Conservation (phyloP, 805 yeast species). For the Metschnikowia drakensbergensis region DNA sequence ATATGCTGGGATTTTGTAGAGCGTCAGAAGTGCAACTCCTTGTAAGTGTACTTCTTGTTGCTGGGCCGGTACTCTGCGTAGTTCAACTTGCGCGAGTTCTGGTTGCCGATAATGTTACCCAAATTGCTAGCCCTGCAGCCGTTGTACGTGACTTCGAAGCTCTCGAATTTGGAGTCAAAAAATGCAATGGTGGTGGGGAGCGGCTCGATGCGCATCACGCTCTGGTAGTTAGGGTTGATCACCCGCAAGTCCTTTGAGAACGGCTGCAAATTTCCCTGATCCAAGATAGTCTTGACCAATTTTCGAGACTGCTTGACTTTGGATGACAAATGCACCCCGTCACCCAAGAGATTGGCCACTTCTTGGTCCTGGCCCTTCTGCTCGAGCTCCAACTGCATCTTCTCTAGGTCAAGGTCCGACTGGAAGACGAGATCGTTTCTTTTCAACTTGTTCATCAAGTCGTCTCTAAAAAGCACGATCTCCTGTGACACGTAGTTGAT, state of each 20-base stretch:
- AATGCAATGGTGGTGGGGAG: conserved; percentile 63
- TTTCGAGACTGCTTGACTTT: conserved; percentile 60
- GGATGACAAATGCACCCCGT: conserved; percentile 32
- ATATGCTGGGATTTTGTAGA: neutral
- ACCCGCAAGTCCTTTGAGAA: conserved; percentile 60
- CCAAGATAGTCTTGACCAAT: conserved; percentile 73
- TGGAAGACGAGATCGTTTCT: conserved; percentile 63
- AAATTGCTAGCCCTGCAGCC: conserved; percentile 80
- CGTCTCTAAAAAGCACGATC: conserved; percentile 69
- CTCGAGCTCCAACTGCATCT: conserved; percentile 20
- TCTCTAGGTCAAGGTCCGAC: conserved; percentile 29
- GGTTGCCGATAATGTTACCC: conserved; percentile 43
- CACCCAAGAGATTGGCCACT: conserved; percentile 18
- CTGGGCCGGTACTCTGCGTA: conserved; percentile 75
- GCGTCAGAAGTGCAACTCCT: conserved; percentile 28
- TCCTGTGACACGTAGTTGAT: conserved; percentile 82
- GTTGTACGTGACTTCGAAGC: conserved; percentile 71
- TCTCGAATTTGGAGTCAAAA: conserved; percentile 68
- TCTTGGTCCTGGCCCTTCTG: conserved; percentile 21
- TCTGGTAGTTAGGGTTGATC: conserved; percentile 66
- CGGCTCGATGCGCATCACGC: conserved; percentile 67
- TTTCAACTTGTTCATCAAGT: conserved; percentile 64
- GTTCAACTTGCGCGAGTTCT: conserved; percentile 40
- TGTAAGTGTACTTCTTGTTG: conserved; percentile 46
- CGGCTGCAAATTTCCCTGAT: conserved; percentile 87